Percentiles rank a stretch among this genome's conserved stretches.
Evolutionary conservation across 306 rosid species (phyloP).

Genomic region (Inga laurina): DNA sequence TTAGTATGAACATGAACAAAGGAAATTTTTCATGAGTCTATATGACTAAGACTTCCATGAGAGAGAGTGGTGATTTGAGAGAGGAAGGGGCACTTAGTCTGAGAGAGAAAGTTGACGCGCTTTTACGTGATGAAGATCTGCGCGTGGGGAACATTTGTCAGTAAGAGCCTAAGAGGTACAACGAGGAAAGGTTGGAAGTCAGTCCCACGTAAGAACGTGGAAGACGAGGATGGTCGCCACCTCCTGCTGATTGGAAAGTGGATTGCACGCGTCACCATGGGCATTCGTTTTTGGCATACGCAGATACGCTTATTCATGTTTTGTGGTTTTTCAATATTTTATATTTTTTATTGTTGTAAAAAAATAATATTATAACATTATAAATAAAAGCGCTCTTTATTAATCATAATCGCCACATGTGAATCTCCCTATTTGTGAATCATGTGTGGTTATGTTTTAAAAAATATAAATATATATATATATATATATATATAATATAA

Average conservation of each 20-base stretch:
- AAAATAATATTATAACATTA: too few relatives aligned
- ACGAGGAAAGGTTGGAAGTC: slow-evolving; percentile 18
- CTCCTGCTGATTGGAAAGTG: slow-evolving; percentile 61
- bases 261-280: slow-evolving; percentile 36
- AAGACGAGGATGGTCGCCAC: slow-evolving; percentile 37
- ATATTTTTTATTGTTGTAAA: too few relatives aligned
- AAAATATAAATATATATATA: too few relatives aligned
- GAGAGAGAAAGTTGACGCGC: slow-evolving; percentile 36
- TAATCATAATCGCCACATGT: too few relatives aligned
- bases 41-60: not conserved
- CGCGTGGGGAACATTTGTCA: slow-evolving; percentile 49
- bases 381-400: not conserved
- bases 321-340: not conserved
- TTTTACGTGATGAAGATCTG: slow-evolving; percentile 33
- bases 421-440: not conserved
- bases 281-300: not conserved
- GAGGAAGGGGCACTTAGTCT: slow-evolving; percentile 26
- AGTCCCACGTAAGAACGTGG: slow-evolving; percentile 51
- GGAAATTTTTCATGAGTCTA: slow-evolving; percentile 23
- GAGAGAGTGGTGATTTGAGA: not conserved
- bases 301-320: not conserved
- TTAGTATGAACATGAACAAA: slow-evolving; percentile 16
- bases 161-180: slow-evolving; percentile 9
- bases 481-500: too few relatives aligned
- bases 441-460: not conserved